Evolutionary conservation across 2,329 filamentous ascomycete species (phyloP).

Genomic region (Botrytis medusae): DNA sequence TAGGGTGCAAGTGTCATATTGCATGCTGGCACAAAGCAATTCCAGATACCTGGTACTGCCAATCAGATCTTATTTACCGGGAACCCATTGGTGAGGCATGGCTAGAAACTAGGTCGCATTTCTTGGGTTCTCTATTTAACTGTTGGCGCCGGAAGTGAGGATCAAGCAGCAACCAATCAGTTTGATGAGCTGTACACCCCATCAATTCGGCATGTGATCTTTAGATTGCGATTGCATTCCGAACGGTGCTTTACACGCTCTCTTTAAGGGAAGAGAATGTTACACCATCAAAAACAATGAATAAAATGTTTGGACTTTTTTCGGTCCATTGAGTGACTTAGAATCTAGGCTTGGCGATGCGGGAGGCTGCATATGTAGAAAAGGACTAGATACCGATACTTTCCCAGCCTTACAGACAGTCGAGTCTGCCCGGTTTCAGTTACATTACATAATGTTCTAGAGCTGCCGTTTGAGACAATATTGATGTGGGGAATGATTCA

Average conservation of each 20-base stretch:
- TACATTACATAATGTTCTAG: neutral
- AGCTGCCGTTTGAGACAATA: neutral
- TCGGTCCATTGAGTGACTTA: neutral
- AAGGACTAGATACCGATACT: neutral
- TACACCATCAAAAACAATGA: neutral
- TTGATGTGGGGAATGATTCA: neutral
- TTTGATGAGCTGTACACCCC: neutral
- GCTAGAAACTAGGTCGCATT: neutral
- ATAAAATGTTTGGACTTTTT: neutral
- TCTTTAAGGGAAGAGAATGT: neutral
- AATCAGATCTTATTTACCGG: neutral
- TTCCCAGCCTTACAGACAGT: slow-evolving; percentile 9
- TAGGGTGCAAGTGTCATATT: neutral
- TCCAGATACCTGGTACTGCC: slow-evolving; percentile 12
- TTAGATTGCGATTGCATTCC: too few species aligned
- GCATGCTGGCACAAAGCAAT: neutral
- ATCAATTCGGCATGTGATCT: neutral
- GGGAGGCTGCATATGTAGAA: slow-evolving; percentile 14
- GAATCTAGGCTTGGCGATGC: neutral
- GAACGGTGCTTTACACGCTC: neutral
- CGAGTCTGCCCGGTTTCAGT: neutral
- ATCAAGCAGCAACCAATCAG: neutral
- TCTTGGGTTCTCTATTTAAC: neutral
- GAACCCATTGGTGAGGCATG: neutral
- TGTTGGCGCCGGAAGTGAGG: neutral